Evolutionary conservation across 2,329 filamentous ascomycete species (phyloP), one percentile per base, ranked within the genome.

Genomic region (Coniosporium tulheliwenetii): DNA sequence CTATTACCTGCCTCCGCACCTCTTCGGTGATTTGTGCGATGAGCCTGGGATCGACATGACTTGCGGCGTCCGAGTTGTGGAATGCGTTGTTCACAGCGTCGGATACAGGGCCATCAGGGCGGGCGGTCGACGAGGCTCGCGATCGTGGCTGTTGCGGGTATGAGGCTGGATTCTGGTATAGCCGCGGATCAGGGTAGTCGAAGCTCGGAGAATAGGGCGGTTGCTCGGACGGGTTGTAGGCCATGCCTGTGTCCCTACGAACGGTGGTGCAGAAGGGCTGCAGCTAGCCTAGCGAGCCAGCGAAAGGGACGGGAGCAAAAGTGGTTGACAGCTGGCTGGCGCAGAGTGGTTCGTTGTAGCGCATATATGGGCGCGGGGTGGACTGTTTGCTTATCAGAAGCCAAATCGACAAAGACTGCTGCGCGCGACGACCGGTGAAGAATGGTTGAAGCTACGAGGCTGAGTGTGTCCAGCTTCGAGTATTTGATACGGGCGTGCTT

Each of bases 1-100:
- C 54, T 31, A 65, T 65, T 30, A 69, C 65, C 43, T 77, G 70
- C 53, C 74, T 71, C 38, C 75, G 70, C 19, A 75, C 68, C 42
- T 63, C 70, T 41, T 69, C 67, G 1, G 72, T 77, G 47, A 79
- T 74, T 45, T 75, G 70, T 38, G 72, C 69, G 39, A 81, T 66
- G 15, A 80, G 60, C 7, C 75, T 71, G 2, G 75, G 75, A 39
- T 76, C 70, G 10, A 80, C 59, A 33, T 67, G 64, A 43, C 62
- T 63, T 8, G 66, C 60, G 8, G 64, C 57, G 34, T 69, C 62
- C 9, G 67, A 62, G 39, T 66, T 65, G 48, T 70, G 62, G 44
- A 75, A 72, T 8, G 72, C 72, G 45, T 67, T 67, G 48, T 64
- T 68, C 47, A 77, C 69, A 30, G 71, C 73, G 19, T 37, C 36